Evolutionary conservation across 129 eudicot genomes (phyloP).

Genomic region (Logfia minima): DNA sequence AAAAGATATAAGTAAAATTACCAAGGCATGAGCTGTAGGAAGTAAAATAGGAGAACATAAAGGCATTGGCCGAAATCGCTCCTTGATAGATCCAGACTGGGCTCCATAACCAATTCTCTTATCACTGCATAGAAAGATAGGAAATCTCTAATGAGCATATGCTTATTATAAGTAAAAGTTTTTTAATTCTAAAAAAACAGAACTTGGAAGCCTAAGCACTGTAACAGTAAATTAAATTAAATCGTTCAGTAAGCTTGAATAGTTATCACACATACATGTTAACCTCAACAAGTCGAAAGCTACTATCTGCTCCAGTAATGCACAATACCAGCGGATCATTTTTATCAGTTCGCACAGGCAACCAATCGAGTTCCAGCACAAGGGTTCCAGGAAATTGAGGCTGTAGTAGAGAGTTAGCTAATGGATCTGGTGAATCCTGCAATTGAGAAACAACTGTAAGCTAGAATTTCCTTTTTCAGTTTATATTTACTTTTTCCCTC

Average conservation of each 20-base stretch:
- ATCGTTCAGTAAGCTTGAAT: constrained; percentile 11
- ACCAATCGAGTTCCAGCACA: constrained; percentile 97
- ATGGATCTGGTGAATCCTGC: constrained; percentile 96
- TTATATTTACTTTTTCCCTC: constrained; percentile 7
- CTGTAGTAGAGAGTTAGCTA: constrained; percentile 86
- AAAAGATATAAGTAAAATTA: constrained; percentile 26
- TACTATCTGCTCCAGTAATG: constrained; percentile 98
- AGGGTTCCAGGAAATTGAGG: constrained; percentile 96
- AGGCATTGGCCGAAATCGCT: constrained; percentile 95
- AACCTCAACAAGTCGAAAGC: constrained; percentile 92
- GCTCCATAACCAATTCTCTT: constrained; percentile 58
- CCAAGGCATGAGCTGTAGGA: constrained; percentile 94
- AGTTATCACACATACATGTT: constrained; percentile 55
- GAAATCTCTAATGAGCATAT: constrained; percentile 13
- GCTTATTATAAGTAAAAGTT: neutral
- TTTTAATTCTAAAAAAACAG: constrained; percentile 2
- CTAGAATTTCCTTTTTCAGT: neutral
- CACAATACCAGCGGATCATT: constrained; percentile 93
- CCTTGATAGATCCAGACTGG: constrained; percentile 56
- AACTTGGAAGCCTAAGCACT: constrained; percentile 1
- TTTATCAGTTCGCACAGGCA: constrained; percentile 73
- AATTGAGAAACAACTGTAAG: constrained; percentile 16
- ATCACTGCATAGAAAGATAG: constrained; percentile 49
- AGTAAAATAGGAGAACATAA: constrained; percentile 86
- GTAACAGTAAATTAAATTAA: neutral